phyloP scores from a whole-genome alignment of 2,329 filamentous ascomycete genomes.

The Colletotrichum cuscutae region DNA sequence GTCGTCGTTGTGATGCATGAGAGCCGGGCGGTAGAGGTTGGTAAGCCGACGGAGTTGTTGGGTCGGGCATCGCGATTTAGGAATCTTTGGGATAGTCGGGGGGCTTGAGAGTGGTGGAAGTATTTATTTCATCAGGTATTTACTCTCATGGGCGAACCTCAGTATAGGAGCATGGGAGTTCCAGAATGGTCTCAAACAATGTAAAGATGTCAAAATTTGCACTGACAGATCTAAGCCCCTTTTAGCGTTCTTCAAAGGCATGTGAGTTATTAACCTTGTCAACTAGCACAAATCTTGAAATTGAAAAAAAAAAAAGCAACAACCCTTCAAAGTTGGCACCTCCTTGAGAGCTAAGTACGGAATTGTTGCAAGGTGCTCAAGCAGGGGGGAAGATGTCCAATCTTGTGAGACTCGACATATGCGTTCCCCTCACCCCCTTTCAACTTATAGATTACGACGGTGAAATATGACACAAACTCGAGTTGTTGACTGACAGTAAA shows the following conservation, averaged over 20 bases:
- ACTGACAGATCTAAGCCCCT: too few species aligned
- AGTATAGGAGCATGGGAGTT: too few species aligned
- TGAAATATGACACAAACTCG: too few species aligned
- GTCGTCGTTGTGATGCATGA: constrained; percentile 42
- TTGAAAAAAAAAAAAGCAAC: not conserved
- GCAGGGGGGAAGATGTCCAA: not conserved
- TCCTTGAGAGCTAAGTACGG: not conserved
- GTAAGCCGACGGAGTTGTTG: constrained; percentile 40
- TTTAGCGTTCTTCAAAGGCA: not conserved
- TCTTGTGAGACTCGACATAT: not conserved
- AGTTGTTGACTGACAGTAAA: too few species aligned
- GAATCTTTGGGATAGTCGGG: constrained; percentile 38
- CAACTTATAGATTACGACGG: too few species aligned
- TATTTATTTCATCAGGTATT: too few species aligned
- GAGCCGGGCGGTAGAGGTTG: constrained; percentile 41
- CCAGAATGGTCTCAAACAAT: too few species aligned
- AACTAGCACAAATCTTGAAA: not conserved
- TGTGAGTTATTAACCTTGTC: not conserved
- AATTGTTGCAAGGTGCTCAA: not conserved
- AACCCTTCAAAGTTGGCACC: not conserved
- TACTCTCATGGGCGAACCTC: too few species aligned
- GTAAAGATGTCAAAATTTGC: too few species aligned
- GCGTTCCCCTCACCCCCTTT: too few species aligned
- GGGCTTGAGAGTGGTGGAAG: constrained; percentile 7
- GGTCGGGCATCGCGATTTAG: constrained; percentile 37